These are phyloP conservation scores for Xylaria sp. DNA, from an alignment of 2,329 filamentous ascomycete species.

Conservation along the genomic window DNA sequence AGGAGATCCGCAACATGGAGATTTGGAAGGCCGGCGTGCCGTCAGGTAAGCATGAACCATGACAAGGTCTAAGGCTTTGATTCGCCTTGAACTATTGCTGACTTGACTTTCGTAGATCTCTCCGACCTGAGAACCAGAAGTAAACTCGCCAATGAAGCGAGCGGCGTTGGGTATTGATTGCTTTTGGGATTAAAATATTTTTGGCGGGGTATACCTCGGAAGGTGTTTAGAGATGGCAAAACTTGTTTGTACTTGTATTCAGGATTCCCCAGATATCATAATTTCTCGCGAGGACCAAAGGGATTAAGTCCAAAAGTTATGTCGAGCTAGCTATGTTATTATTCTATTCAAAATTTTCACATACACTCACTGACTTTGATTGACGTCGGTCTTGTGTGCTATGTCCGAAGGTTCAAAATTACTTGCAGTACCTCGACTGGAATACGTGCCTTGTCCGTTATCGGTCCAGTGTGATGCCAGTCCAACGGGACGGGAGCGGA, in stretches of 20 bases:
- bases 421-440: neutral
- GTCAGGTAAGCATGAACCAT: slow-evolving; percentile 67
- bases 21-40: slow-evolving; percentile 99
- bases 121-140: slow-evolving; percentile 87
- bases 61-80: slow-evolving; percentile 27
- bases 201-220: slow-evolving; percentile 33
- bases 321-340: slow-evolving; percentile 25
- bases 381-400: neutral
- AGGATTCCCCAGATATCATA: slow-evolving; percentile 41
- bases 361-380: neutral
- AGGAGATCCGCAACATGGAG: slow-evolving; percentile 97
- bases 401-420: neutral
- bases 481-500: neutral
- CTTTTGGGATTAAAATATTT: slow-evolving; percentile 34
- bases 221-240: slow-evolving; percentile 27
- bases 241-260: slow-evolving; percentile 46
- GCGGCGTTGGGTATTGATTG: slow-evolving; percentile 32
- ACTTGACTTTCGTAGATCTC: slow-evolving; percentile 55
- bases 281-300: slow-evolving; percentile 29
- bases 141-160: slow-evolving; percentile 49
- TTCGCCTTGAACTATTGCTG: slow-evolving; percentile 8
- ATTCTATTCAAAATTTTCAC: slow-evolving; percentile 2
- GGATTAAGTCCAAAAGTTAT: slow-evolving; percentile 33
- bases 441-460: slow-evolving; percentile 13
- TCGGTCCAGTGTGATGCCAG: slow-evolving; percentile 5